These are phyloP conservation scores for Pseudocercospora fuligena DNA, from an alignment of 2,329 filamentous ascomycete species.

Conservation along the genomic window DNA sequence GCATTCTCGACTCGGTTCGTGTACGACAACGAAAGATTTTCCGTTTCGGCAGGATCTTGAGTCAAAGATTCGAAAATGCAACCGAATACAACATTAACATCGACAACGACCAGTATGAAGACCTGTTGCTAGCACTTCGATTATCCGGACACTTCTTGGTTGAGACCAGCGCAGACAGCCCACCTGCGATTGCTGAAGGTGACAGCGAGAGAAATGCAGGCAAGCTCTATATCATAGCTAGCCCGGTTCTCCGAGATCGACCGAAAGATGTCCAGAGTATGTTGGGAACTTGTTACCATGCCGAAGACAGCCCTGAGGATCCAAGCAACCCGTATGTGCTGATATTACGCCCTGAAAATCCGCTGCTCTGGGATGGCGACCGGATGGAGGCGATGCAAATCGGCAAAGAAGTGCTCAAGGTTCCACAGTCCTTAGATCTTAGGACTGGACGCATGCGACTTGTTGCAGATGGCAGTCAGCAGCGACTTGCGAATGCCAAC, in stretches of 20 bases:
- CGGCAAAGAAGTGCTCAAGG: constrained; percentile 70
- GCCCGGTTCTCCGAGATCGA: constrained; percentile 74
- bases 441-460: constrained; percentile 85
- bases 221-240: constrained; percentile 73
- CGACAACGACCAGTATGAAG: constrained; percentile 68
- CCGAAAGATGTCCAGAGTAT: constrained; percentile 84
- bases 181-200: constrained; percentile 41
- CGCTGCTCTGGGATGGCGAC: constrained; percentile 80
- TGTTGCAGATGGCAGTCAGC: constrained; percentile 84
- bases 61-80: constrained; percentile 93
- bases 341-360: constrained; percentile 79
- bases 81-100: constrained; percentile 91
- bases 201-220: constrained; percentile 52
- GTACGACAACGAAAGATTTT: constrained; percentile 96
- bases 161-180: constrained; percentile 61
- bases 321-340: constrained; percentile 81
- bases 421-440: constrained; percentile 72
- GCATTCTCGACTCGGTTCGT: constrained; percentile 91
- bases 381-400: constrained; percentile 54
- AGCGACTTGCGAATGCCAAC: constrained; percentile 78
- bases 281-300: constrained; percentile 76
- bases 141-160: constrained; percentile 87
- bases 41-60: constrained; percentile 87
- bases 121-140: constrained; percentile 80
- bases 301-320: constrained; percentile 72